Evolutionary conservation across 1,284 basidiomycete species (phyloP), one percentile per base, ranked within the genome.

Genomic region (Rugosomyces carneus): DNA sequence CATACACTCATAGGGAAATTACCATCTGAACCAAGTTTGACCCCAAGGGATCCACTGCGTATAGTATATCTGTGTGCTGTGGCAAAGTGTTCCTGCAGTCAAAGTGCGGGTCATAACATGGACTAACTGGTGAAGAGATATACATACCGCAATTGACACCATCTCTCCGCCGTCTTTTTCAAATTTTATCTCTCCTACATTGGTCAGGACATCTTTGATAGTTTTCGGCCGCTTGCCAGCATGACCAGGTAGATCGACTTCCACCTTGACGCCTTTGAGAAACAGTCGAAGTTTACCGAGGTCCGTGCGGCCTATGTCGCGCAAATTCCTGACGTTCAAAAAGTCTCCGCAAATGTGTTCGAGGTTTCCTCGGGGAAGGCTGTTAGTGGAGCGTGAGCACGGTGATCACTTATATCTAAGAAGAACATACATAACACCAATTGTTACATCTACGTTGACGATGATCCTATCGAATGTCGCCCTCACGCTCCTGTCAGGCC

Each of bases 391-490:
- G 21, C 21, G 37, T 40, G 38, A 55, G 42, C 51, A 47, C 38
- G 23, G 16, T 16, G 5, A 23, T 27, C 8, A 7, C 16, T n/a
- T 27, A 24, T 5, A 41, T 16, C n/a, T 34, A 2, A 16, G 41
- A 19, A 43, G 20, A 32, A 29, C 62, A 40, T 52, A 68, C 67
- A 72, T 56, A 4, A 66, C 60, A 24, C 69, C 70, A 13, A 67
- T 60, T 1, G 66, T 64, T 3, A 66, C 60, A 44, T 73, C 69
- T 11, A 72, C 62, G 40, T 71, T 72, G 45, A 72, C 56, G 7
- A 71, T 49, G 24, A 72, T 54, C 16, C 58, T 51, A 15, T 60
- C 59, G 5, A 65, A 54, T 0, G 66, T 61, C 0, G 67, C 65
- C 13, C 71, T 60, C 9, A 71, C 66, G 18, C 66, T 69, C 56